A percentile compares a stretch with the other conserved stretches of the same genome.
Conservation (phyloP, 805 yeast species). For the Wickerhamomyces silvicola region DNA sequence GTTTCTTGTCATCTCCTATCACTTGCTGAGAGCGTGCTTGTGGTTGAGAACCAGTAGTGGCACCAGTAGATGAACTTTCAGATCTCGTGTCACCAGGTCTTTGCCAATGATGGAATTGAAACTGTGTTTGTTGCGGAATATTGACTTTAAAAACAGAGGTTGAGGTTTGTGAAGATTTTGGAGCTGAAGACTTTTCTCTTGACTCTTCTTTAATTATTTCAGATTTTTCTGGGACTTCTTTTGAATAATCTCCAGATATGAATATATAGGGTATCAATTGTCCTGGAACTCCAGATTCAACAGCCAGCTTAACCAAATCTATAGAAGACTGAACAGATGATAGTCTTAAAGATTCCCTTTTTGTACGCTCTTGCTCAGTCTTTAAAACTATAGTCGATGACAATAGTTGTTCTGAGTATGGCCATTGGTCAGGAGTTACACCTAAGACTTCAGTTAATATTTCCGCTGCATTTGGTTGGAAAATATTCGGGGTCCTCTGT, state of each 20-base stretch:
- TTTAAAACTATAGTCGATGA: conserved; percentile 28
- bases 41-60: background rate
- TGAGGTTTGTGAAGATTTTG: conserved; percentile 5
- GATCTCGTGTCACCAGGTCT: conserved; percentile 14
- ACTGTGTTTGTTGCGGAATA: conserved; percentile 21
- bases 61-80: conserved; percentile 4
- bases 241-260: conserved; percentile 5
- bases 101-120: conserved; percentile 26
- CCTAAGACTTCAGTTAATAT: conserved; percentile 10
- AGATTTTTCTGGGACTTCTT: background rate
- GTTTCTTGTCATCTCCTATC: too few relatives aligned
- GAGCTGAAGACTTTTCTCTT: background rate
- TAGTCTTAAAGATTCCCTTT: conserved; percentile 27
- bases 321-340: conserved; percentile 26
- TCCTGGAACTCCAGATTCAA: conserved; percentile 28
- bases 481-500: too few relatives aligned
- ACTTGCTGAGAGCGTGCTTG: conserved; percentile 1
- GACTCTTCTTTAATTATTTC: background rate
- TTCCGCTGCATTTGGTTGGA: too few relatives aligned
- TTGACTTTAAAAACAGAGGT: conserved; percentile 23
- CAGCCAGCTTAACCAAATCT: conserved; percentile 31
- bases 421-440: conserved; percentile 22
- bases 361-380: conserved; percentile 35
- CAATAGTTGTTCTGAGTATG: conserved; percentile 32
- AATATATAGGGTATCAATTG: conserved; percentile 33